Percentiles rank a stretch among this genome's conserved stretches.
These are phyloP conservation scores for Leccinum longicurvipes DNA, from an alignment of 768 basidiomycete species.

Conservation along the genomic window DNA sequence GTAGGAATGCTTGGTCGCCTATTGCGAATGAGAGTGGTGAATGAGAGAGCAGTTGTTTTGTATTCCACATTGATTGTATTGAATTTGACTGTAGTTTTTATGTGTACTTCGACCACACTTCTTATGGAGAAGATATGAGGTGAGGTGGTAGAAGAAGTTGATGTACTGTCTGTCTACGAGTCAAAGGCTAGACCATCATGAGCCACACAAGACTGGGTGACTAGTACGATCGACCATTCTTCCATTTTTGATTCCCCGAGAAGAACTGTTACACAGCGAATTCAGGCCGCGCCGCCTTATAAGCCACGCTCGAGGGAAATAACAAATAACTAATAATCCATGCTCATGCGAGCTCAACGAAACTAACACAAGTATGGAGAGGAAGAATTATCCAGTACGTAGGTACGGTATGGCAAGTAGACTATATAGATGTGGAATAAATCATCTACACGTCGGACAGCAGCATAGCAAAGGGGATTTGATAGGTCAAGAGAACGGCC, in stretches of 20 bases:
- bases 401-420: conserved; percentile 14
- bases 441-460: conserved; percentile 10
- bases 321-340: neutral
- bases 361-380: neutral
- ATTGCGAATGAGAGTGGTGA: neutral
- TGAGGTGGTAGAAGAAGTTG: too few species aligned
- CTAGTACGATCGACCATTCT: too few species aligned
- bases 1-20: neutral
- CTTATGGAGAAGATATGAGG: too few species aligned
- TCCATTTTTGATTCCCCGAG: too few species aligned
- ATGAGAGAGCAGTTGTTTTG: neutral
- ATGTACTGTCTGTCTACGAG: too few species aligned
- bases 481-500: neutral
- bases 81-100: too few species aligned
- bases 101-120: too few species aligned
- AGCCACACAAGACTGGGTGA: too few species aligned
- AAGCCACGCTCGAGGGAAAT: neutral
- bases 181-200: too few species aligned
- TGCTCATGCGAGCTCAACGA: neutral
- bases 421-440: conserved; percentile 31
- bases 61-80: neutral
- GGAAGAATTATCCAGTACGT: conserved; percentile 8
- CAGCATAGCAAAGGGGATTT: neutral
- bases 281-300: too few species aligned
- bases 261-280: too few species aligned